These are phyloP conservation scores for Orbilia blumenaviensis DNA, from an alignment of 2,329 filamentous ascomycete species.

Conservation along the genomic window DNA sequence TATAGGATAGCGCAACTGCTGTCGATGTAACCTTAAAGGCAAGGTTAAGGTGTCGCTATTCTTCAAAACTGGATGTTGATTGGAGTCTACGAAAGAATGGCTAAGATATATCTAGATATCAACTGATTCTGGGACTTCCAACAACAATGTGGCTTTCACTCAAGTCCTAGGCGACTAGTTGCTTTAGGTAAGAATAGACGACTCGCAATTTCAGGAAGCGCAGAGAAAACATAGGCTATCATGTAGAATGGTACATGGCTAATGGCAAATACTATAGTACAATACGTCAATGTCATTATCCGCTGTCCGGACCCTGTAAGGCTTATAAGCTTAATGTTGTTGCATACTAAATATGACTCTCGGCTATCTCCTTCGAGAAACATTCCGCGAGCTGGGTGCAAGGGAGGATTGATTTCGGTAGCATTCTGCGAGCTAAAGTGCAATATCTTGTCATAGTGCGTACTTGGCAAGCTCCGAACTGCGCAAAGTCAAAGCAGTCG, in stretches of 20 bases:
- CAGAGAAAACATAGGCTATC: neutral
- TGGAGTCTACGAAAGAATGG: neutral
- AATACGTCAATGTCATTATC: no score
- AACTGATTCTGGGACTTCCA: neutral
- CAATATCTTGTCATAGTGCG: neutral
- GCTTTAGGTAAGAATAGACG: neutral
- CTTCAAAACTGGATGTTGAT: neutral
- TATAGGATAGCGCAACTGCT: neutral
- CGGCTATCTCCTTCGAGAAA: constrained; percentile 32
- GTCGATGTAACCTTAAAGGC: neutral
- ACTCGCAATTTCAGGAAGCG: neutral
- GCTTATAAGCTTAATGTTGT: neutral
- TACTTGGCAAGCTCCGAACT: constrained; percentile 16
- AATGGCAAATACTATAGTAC: no score
- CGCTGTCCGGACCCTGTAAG: neutral
- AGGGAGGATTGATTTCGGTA: neutral
- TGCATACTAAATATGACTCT: constrained; percentile 11
- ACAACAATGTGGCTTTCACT: neutral
- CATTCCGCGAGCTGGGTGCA: constrained; percentile 22
- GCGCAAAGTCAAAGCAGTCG: neutral
- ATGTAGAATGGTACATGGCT: neutral
- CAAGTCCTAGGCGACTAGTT: neutral
- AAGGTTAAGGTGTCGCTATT: neutral
- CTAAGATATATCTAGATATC: neutral
- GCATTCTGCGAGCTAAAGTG: constrained; percentile 22